Evolutionary conservation across 1,284 basidiomycete genomes (phyloP).

Genomic region (Ustilago lituana): DNA sequence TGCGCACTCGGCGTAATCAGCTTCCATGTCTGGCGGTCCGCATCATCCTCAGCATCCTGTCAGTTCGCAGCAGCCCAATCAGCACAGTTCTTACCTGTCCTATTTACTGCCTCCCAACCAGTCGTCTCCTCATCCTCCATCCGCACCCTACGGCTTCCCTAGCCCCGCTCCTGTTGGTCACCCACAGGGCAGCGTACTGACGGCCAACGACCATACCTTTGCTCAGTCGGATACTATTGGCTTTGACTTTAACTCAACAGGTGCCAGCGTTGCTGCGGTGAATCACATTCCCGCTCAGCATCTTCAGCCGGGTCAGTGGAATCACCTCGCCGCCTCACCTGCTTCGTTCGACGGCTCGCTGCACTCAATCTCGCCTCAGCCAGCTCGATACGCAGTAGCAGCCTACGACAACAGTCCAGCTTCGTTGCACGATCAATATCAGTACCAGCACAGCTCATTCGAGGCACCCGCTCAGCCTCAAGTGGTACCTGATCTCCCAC

Average conservation of each 20-base stretch:
- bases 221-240: too few species aligned
- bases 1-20: conserved; percentile 12
- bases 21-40: conserved; percentile 38
- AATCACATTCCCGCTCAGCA: conserved; percentile 2
- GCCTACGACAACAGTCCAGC: background rate
- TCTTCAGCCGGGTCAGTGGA: conserved; percentile 10
- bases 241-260: conserved; percentile 2
- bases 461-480: conserved; percentile 1
- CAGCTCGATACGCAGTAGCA: too few species aligned
- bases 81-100: conserved; percentile 6
- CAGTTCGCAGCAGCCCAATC: conserved; percentile 10
- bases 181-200: too few species aligned
- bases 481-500: background rate
- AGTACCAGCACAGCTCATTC: conserved; percentile 7
- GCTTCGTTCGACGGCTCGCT: background rate
- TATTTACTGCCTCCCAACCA: too few species aligned
- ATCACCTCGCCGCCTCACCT: background rate
- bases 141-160: too few species aligned
- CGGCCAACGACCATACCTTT: too few species aligned
- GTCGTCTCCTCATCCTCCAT: background rate
- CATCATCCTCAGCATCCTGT: conserved; percentile 28
- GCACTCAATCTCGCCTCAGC: conserved; percentile 18
- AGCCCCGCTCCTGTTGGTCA: too few species aligned
- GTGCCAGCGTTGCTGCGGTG: background rate
- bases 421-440: background rate